Percentiles rank a stretch among this genome's conserved stretches.
Conservation (phyloP, 371 early-diverging fungal genomes). For the Massospora cicadina region DNA sequence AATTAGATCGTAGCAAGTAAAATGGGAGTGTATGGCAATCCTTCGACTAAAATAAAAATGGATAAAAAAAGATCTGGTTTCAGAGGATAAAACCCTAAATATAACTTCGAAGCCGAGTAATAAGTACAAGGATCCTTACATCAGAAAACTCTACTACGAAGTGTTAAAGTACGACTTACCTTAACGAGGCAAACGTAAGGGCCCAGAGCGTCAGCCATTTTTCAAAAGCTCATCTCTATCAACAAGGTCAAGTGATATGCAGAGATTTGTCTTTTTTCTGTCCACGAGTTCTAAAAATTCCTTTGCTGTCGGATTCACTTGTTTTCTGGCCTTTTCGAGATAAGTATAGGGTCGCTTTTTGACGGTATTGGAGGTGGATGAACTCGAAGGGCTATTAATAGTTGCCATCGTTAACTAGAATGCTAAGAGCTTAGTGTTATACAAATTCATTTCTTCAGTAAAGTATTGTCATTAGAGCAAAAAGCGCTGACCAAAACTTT, state of each 20-base stretch:
- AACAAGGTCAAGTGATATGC: slow-evolving; percentile 77
- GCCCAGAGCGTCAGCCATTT: slow-evolving; percentile 71
- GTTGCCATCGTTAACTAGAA: neutral
- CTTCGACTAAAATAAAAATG: no score
- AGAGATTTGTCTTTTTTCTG: slow-evolving; percentile 77
- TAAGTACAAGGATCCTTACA: no score
- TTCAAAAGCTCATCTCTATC: slow-evolving; percentile 67
- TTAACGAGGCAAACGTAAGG: slow-evolving; percentile 88
- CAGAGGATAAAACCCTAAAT: no score
- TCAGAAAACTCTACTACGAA: no score
- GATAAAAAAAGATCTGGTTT: no score
- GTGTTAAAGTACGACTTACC: no score
- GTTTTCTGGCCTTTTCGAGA: slow-evolving; percentile 3
- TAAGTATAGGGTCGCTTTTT: slow-evolving; percentile 3
- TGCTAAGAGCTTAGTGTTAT: neutral
- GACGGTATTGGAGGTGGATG: neutral
- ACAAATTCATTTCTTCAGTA: neutral
- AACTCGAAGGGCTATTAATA: neutral
- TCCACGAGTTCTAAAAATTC: slow-evolving; percentile 70
- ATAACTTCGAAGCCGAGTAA: no score
- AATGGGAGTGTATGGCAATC: no score
- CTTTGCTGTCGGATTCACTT: slow-evolving; percentile 12
- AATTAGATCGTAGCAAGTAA: slow-evolving; percentile 1
- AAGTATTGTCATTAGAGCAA: neutral
- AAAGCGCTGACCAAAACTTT: neutral